These are phyloP conservation scores for Herpetomonas samuelpessoai DNA, from an alignment of 208 protist species.

Conservation along the genomic window DNA sequence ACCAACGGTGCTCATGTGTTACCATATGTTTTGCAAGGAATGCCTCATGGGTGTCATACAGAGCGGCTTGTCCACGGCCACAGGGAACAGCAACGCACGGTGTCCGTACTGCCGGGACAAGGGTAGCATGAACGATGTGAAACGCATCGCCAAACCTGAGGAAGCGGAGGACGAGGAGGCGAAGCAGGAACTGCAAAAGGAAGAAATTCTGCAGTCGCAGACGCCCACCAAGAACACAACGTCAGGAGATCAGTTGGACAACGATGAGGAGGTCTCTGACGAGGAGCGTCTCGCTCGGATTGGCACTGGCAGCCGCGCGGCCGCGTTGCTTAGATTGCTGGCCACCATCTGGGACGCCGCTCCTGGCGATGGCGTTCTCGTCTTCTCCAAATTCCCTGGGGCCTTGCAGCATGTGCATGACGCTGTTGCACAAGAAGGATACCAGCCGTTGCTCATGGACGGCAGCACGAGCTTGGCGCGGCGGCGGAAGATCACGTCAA, in stretches of 20 bases:
- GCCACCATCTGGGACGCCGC: constrained; percentile 24
- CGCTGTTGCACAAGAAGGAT: constrained; percentile 21
- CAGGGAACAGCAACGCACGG: constrained; percentile 24
- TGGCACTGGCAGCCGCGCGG: constrained; percentile 32
- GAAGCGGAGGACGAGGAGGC: background rate
- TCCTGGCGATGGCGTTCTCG: constrained; percentile 31
- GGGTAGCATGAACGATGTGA: constrained; percentile 14
- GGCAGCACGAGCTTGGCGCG: constrained; percentile 30
- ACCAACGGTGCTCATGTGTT: constrained; percentile 44
- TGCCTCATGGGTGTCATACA: constrained; percentile 42
- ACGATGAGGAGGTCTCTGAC: background rate
- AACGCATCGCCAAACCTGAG: background rate
- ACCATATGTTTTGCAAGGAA: constrained; percentile 63
- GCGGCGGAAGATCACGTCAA: constrained; percentile 33
- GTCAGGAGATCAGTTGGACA: background rate
- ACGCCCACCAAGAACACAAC: too few relatives aligned
- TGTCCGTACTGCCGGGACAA: constrained; percentile 43
- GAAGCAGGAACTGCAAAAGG: constrained; percentile 7
- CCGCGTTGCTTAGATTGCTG: constrained; percentile 26
- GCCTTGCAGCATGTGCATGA: constrained; percentile 24
- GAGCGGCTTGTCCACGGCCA: constrained; percentile 14
- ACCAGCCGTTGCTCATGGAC: constrained; percentile 30
- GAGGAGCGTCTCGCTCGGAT: constrained; percentile 22
- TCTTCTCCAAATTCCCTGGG: constrained; percentile 50
- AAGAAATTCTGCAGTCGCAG: constrained; percentile 17